Evolutionary conservation across 208 protist genomes (phyloP).

Genomic region (Polymyxa betae): DNA sequence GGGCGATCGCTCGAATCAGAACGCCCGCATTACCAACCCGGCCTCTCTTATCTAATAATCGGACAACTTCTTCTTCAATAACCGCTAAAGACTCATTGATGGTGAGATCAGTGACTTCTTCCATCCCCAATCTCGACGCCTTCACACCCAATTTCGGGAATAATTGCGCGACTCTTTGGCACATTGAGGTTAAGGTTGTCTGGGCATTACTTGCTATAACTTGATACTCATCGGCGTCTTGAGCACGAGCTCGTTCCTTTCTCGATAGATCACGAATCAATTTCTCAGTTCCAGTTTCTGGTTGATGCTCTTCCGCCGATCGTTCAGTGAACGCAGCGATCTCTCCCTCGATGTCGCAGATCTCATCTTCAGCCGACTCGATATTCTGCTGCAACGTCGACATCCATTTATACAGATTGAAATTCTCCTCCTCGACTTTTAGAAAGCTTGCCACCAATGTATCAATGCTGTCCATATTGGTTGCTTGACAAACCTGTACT

Average conservation of each 20-base stretch:
- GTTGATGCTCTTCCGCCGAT: neutral
- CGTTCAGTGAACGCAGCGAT: neutral
- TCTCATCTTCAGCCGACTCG: constrained; percentile 18
- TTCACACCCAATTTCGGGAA: neutral
- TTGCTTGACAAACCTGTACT: neutral
- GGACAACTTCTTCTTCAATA: neutral
- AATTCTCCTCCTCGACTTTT: constrained; percentile 46
- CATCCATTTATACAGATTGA: constrained; percentile 42
- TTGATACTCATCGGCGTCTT: neutral
- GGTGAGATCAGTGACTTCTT: neutral
- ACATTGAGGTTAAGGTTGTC: neutral
- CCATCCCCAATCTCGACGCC: neutral
- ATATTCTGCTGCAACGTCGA: neutral
- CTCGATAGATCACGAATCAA: neutral
- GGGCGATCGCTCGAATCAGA: neutral
- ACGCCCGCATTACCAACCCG: neutral
- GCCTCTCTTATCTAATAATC: neutral
- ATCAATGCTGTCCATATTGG: constrained; percentile 19
- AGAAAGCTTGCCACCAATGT: neutral
- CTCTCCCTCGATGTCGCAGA: neutral
- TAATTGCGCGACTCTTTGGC: neutral
- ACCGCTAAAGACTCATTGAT: neutral
- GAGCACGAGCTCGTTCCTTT: neutral
- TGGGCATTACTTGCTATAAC: neutral
- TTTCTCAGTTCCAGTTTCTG: neutral